phyloP scores from a whole-genome alignment of 2,329 filamentous ascomycete genomes.

The Ophiostoma perfectum region DNA sequence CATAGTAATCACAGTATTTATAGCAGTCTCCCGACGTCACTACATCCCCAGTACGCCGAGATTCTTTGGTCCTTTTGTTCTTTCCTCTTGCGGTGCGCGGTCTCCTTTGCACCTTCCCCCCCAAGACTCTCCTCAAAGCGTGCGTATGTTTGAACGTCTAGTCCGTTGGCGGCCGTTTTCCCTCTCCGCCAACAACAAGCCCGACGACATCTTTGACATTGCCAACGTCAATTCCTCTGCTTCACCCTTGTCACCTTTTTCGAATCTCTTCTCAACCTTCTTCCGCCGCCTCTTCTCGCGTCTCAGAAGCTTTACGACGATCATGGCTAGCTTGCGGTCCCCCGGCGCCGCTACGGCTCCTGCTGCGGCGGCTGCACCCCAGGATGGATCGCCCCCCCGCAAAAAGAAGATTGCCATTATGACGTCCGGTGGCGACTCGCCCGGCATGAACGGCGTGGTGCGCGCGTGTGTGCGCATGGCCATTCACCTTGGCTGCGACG shows the following conservation, averaged over 20 bases:
- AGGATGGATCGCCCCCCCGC: background rate
- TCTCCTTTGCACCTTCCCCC: constrained; percentile 8
- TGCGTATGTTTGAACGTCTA: constrained; percentile 13
- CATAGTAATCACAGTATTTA: background rate
- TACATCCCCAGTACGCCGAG: background rate
- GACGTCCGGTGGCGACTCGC: constrained; percentile 91
- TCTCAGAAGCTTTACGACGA: background rate
- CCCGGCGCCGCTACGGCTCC: background rate
- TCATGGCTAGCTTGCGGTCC: constrained; percentile 7
- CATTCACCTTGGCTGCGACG: constrained; percentile 75
- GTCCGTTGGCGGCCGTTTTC: constrained; percentile 13
- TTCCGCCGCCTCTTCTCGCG: background rate
- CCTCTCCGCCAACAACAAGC: constrained; percentile 10
- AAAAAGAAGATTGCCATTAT: constrained; percentile 78
- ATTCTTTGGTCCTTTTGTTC: constrained; percentile 1
- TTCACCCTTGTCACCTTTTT: background rate
- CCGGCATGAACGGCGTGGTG: constrained; percentile 90
- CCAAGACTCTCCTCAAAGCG: background rate
- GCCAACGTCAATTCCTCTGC: background rate
- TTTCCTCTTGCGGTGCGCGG: background rate
- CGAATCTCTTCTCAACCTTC: constrained; percentile 4
- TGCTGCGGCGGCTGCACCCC: background rate
- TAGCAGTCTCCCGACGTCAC: constrained; percentile 18
- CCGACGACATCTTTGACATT: background rate
- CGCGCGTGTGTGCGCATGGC: constrained; percentile 87